Percentiles rank a stretch among this genome's conserved stretches.
phyloP scores from a whole-genome alignment of 2,329 filamentous ascomycete species.

The Microdochium trichocladiopsis region DNA sequence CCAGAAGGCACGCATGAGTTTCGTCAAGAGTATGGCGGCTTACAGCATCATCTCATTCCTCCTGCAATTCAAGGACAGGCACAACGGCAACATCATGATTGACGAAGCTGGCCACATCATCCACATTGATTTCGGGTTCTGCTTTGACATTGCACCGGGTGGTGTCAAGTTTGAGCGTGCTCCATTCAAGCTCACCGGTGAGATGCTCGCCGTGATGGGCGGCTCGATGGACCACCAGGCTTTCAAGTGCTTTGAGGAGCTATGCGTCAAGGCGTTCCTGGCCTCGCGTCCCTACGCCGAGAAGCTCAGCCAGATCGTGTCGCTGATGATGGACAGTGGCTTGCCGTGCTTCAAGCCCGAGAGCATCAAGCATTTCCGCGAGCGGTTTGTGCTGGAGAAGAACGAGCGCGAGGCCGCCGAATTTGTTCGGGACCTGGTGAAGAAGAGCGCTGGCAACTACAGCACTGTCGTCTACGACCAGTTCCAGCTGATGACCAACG shows the following conservation, averaged over 20 bases:
- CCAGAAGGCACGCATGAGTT: constrained; percentile 92
- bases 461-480: constrained; percentile 95
- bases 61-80: constrained; percentile 96
- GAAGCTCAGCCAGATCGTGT: constrained; percentile 83
- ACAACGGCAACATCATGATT: constrained; percentile 99
- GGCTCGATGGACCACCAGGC: constrained; percentile 76
- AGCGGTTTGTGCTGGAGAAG: constrained; percentile 88
- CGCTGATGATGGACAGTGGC: constrained; percentile 92
- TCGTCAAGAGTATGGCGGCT: constrained; percentile 98
- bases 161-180: constrained; percentile 97
- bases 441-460: constrained; percentile 84
- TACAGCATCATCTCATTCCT: constrained; percentile 97
- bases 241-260: constrained; percentile 93
- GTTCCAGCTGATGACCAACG: constrained; percentile 95
- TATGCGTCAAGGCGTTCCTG: constrained; percentile 92
- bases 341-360: constrained; percentile 97
- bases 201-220: constrained; percentile 99
- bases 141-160: constrained; percentile 96
- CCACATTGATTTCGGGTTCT: constrained; percentile 99
- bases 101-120: constrained; percentile 95
- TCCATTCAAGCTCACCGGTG: constrained; percentile 93
- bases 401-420: constrained; percentile 89
- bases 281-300: constrained; percentile 80
- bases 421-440: constrained; percentile 83
- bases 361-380: constrained; percentile 84